Percentiles rank a stretch among this genome's conserved stretches.
Evolutionary conservation across 345 rosid species (phyloP).

Genomic region (Moringa oleifera): DNA sequence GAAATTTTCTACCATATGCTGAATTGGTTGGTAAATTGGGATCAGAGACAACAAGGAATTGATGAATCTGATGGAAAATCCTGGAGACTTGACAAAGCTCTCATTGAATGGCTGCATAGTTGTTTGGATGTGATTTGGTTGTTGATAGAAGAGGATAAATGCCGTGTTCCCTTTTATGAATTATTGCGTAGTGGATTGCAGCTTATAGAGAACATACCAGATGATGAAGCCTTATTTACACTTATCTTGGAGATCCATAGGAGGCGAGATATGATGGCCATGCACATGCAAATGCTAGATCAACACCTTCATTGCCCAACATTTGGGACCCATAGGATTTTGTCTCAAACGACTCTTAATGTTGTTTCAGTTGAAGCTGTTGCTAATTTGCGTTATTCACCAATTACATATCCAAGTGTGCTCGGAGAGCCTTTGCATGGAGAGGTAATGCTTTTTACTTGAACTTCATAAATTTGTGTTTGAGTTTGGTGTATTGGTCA

Average conservation of each 20-base stretch:
- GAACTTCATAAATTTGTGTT: neutral
- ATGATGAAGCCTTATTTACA: constrained; percentile 92
- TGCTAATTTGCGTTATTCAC: constrained; percentile 73
- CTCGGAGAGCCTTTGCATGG: constrained; percentile 97
- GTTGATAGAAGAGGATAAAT: constrained; percentile 78
- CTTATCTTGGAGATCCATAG: constrained; percentile 91
- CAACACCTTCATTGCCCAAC: constrained; percentile 98
- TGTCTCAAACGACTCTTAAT: constrained; percentile 61
- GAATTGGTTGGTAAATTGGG: constrained; percentile 94
- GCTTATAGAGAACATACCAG: constrained; percentile 92
- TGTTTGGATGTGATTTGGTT: constrained; percentile 95
- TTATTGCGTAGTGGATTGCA: constrained; percentile 86
- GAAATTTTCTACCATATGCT: constrained; percentile 76
- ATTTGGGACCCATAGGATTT: constrained; percentile 85
- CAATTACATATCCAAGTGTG: constrained; percentile 95
- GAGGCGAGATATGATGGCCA: constrained; percentile 96
- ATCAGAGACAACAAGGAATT: constrained; percentile 64
- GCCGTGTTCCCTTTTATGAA: constrained; percentile 94
- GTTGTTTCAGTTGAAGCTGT: constrained; percentile 66
- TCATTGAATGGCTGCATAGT: constrained; percentile 80
- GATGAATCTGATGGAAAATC: constrained; percentile 63
- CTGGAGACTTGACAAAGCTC: constrained; percentile 67
- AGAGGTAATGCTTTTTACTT: constrained; percentile 57
- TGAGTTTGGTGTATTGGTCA: neutral
- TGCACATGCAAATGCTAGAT: constrained; percentile 97